A percentile compares a stretch with the other conserved stretches of the same genome.
phyloP scores from a whole-genome alignment of 2,329 filamentous ascomycete genomes.

The Diaporthe vaccinii region DNA sequence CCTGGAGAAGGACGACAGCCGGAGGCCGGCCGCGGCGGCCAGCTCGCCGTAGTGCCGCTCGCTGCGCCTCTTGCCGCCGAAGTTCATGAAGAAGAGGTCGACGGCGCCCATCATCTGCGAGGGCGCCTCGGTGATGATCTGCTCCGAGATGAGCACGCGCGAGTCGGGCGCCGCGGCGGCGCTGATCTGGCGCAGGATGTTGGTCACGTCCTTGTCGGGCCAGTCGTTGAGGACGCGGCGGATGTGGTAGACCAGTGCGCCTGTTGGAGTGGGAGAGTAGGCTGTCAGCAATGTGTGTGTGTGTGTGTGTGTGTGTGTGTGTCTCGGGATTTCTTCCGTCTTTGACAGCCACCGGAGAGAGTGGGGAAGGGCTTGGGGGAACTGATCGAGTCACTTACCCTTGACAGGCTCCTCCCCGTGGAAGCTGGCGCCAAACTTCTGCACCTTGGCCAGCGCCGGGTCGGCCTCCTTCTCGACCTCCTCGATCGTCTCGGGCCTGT shows the following conservation, averaged over 20 bases:
- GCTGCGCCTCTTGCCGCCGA: slow-evolving; percentile 46
- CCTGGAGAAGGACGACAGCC: slow-evolving; percentile 18
- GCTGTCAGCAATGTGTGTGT: no score
- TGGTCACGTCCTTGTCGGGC: slow-evolving; percentile 43
- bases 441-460: slow-evolving; percentile 39
- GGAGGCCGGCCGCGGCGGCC: slow-evolving; percentile 9
- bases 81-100: slow-evolving; percentile 46
- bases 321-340: background rate
- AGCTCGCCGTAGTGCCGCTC: slow-evolving; percentile 35
- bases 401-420: slow-evolving; percentile 46
- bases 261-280: slow-evolving; percentile 25
- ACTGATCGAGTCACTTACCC: slow-evolving; percentile 39
- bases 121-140: slow-evolving; percentile 42
- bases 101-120: slow-evolving; percentile 43
- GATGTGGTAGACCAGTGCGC: slow-evolving; percentile 47
- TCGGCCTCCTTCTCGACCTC: slow-evolving; percentile 31
- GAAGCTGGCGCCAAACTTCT: slow-evolving; percentile 49
- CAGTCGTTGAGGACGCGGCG: slow-evolving; percentile 49
- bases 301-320: no score
- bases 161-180: slow-evolving; percentile 43
- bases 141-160: slow-evolving; percentile 45
- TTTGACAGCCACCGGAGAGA: background rate
- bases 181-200: slow-evolving; percentile 44
- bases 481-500: slow-evolving; percentile 42
- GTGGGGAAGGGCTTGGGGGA: no score